These are phyloP conservation scores for Cucurbita pepo DNA, from an alignment of 306 rosid genomes.

Conservation along the genomic window DNA sequence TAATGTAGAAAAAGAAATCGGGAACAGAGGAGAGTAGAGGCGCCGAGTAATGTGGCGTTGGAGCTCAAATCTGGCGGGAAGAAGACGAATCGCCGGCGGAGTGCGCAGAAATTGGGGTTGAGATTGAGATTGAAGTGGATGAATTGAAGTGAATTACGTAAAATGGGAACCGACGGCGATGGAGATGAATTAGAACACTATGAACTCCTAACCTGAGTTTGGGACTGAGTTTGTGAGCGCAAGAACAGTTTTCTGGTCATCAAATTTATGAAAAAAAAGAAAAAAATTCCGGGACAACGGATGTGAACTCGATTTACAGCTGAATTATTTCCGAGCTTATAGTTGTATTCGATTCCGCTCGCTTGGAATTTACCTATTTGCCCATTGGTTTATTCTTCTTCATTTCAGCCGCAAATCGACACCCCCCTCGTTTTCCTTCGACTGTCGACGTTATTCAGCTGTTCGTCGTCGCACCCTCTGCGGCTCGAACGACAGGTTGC, in stretches of 20 bases:
- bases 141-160: neutral
- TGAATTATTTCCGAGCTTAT: neutral
- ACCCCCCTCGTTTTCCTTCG: too few relatives aligned
- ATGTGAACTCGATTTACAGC: neutral
- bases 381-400: too few relatives aligned
- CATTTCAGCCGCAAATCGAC: too few relatives aligned
- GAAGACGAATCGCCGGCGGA: neutral
- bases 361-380: too few relatives aligned
- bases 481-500: too few relatives aligned
- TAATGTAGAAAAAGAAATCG: neutral
- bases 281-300: neutral
- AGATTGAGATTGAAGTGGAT: neutral
- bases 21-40: neutral
- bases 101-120: neutral
- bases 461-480: too few relatives aligned
- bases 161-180: neutral
- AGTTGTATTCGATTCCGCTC: neutral
- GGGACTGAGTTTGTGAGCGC: slow-evolving; percentile 5
- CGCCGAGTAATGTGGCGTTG: neutral
- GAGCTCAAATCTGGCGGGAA: slow-evolving; percentile 6
- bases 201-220: slow-evolving; percentile 3
- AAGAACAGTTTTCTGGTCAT: slow-evolving; percentile 4
- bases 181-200: neutral
- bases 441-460: too few relatives aligned
- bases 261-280: neutral